Evolutionary conservation across 2,329 filamentous ascomycete genomes (phyloP).

Genomic region (Xylariaceae sp.): DNA sequence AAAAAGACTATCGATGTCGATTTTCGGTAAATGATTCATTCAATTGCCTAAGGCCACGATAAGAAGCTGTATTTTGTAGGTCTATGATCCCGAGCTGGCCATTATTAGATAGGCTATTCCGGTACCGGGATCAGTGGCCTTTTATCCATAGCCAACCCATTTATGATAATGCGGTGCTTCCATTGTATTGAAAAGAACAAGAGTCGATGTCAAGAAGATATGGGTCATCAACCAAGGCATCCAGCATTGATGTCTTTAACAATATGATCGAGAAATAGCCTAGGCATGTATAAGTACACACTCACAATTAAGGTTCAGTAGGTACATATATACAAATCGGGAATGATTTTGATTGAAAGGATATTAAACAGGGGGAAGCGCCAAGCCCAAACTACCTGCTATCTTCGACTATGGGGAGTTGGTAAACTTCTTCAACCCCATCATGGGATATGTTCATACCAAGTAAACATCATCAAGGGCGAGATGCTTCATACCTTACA

Average conservation of each 20-base stretch:
- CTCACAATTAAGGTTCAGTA: too few relatives aligned
- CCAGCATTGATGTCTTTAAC: too few relatives aligned
- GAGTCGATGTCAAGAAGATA: too few relatives aligned
- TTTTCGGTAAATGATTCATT: background rate
- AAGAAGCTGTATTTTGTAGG: too few relatives aligned
- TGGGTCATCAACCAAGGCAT: too few relatives aligned
- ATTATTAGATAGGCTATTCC: background rate
- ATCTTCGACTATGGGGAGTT: constrained; percentile 11
- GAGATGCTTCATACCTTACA: background rate
- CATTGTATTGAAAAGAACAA: too few relatives aligned
- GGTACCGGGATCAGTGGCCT: too few relatives aligned
- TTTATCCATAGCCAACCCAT: too few relatives aligned
- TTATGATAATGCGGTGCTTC: too few relatives aligned
- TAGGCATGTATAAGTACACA: too few relatives aligned
- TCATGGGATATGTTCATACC: background rate
- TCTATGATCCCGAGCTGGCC: background rate
- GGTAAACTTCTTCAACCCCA: background rate
- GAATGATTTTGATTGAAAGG: constrained; percentile 9
- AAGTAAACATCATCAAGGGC: background rate
- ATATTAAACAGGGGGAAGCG: constrained; percentile 12
- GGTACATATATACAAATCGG: background rate
- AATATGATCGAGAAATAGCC: too few relatives aligned
- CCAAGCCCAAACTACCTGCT: constrained; percentile 8
- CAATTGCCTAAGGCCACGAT: background rate
- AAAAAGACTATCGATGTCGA: background rate